Percentiles rank a stretch among this genome's conserved stretches.
Conservation (phyloP, 805 yeast species). For the Cephaloascus fragrans region DNA sequence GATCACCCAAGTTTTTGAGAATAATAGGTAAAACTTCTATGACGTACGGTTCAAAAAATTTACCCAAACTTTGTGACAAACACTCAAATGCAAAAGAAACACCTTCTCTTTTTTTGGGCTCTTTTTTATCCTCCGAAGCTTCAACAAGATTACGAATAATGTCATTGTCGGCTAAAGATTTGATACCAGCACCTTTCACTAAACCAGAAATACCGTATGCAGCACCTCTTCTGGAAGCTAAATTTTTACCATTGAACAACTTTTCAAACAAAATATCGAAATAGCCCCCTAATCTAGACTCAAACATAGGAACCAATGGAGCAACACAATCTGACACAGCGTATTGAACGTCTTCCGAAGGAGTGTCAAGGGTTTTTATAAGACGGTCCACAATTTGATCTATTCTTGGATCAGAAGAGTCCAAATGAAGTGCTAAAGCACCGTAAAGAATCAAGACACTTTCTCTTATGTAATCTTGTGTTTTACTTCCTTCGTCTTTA, state of each 20-base stretch:
- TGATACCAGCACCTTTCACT: slow-evolving; percentile 82
- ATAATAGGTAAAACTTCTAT: slow-evolving; percentile 79
- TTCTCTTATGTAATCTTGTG: slow-evolving; percentile 60
- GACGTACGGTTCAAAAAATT: slow-evolving; percentile 87
- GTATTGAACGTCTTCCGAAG: slow-evolving; percentile 82
- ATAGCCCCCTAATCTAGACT: slow-evolving; percentile 38
- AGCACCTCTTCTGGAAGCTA: slow-evolving; percentile 74
- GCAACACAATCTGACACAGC: slow-evolving; percentile 84
- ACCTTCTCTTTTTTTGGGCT: slow-evolving; percentile 68
- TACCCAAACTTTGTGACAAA: slow-evolving; percentile 65
- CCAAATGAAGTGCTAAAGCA: slow-evolving; percentile 78
- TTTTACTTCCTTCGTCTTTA: slow-evolving; percentile 32
- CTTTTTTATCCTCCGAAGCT: slow-evolving; percentile 83
- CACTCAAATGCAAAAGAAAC: slow-evolving; percentile 83
- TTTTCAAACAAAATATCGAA: slow-evolving; percentile 50
- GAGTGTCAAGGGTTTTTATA: slow-evolving; percentile 68
- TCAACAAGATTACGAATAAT: slow-evolving; percentile 65
- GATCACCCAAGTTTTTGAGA: slow-evolving; percentile 77
- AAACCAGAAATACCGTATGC: slow-evolving; percentile 95
- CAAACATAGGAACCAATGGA: slow-evolving; percentile 61
- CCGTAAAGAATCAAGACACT: slow-evolving; percentile 84
- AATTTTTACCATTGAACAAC: slow-evolving; percentile 40
- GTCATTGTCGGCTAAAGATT: slow-evolving; percentile 65
- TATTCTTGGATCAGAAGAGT: slow-evolving; percentile 49
- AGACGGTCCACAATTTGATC: slow-evolving; percentile 57